Evolutionary conservation across 345 rosid genomes (phyloP).

Genomic region (Sapria himalayana): DNA sequence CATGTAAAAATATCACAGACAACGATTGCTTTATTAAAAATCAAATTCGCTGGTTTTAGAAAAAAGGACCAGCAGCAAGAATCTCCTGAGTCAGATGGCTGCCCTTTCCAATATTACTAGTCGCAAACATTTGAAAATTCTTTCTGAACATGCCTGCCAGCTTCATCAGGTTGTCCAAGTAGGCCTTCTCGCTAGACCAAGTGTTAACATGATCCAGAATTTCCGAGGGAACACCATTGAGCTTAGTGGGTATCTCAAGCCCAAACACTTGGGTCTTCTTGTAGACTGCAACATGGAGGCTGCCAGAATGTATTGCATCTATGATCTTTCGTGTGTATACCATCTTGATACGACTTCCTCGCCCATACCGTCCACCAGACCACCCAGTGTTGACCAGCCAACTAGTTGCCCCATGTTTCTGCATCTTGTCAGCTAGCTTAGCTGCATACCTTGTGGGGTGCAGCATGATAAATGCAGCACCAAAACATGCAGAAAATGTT

Average conservation of each 20-base stretch:
- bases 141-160: constrained; percentile 70
- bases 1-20: too few relatives aligned
- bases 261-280: constrained; percentile 66
- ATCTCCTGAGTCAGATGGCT: constrained; percentile 61
- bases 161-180: constrained; percentile 58
- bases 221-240: constrained; percentile 71
- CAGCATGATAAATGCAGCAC: constrained; percentile 92
- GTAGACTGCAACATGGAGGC: constrained; percentile 38
- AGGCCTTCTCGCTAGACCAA: constrained; percentile 68
- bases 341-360: constrained; percentile 68
- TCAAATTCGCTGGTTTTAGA: too few relatives aligned
- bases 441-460: constrained; percentile 97
- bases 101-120: constrained; percentile 58
- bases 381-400: constrained; percentile 98
- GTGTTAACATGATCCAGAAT: constrained; percentile 64
- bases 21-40: too few relatives aligned
- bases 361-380: constrained; percentile 96
- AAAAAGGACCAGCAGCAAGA: constrained; percentile 68
- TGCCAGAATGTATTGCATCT: constrained; percentile 75
- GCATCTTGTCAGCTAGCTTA: constrained; percentile 91
- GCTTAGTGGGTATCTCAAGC: constrained; percentile 53
- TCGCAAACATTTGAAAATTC: constrained; percentile 58
- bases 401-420: constrained; percentile 81
- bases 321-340: constrained; percentile 75
- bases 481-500: constrained; percentile 94